A percentile compares a stretch with the other conserved stretches of the same genome.
phyloP scores from a whole-genome alignment of 2,329 filamentous ascomycete genomes.

The Hymenoscyphus fraxineus region DNA sequence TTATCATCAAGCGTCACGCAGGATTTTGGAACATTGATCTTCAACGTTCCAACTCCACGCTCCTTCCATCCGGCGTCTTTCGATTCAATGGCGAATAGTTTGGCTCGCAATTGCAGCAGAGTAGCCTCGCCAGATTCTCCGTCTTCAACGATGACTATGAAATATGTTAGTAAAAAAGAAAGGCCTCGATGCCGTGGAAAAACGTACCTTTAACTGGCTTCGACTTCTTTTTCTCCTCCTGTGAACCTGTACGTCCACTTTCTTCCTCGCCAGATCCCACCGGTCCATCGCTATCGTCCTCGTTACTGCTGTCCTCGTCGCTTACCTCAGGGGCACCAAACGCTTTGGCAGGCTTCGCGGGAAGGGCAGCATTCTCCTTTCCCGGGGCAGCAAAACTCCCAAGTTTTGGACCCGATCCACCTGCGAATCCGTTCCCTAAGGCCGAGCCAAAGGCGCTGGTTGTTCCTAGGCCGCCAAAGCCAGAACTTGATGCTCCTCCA shows the following conservation, averaged over 20 bases:
- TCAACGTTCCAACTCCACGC: slow-evolving; percentile 76
- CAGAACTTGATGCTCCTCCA: slow-evolving; percentile 34
- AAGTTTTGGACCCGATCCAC: slow-evolving; percentile 43
- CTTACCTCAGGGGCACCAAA: slow-evolving; percentile 75
- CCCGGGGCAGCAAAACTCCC: slow-evolving; percentile 68
- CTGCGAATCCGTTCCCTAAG: slow-evolving; percentile 40
- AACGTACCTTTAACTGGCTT: slow-evolving; percentile 67
- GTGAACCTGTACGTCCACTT: slow-evolving; percentile 44
- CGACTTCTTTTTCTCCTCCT: slow-evolving; percentile 59
- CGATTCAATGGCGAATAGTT: slow-evolving; percentile 75
- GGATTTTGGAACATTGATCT: slow-evolving; percentile 69
- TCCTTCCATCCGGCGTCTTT: slow-evolving; percentile 74
- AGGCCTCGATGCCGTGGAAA: neutral
- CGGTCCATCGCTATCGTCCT: slow-evolving; percentile 40
- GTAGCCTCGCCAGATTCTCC: slow-evolving; percentile 82
- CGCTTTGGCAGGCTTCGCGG: slow-evolving; percentile 61
- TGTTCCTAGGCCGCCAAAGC: slow-evolving; percentile 36
- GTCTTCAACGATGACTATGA: slow-evolving; percentile 67
- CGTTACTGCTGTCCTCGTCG: slow-evolving; percentile 47
- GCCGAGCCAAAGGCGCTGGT: slow-evolving; percentile 42
- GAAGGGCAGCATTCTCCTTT: slow-evolving; percentile 42
- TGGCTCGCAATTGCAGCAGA: slow-evolving; percentile 71
- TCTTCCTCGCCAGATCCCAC: slow-evolving; percentile 43
- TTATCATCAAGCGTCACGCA: slow-evolving; percentile 54
- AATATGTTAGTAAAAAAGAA: slow-evolving; percentile 21